phyloP scores from a whole-genome alignment of 1,284 basidiomycete species.

The Heterobasidion irregulare region DNA sequence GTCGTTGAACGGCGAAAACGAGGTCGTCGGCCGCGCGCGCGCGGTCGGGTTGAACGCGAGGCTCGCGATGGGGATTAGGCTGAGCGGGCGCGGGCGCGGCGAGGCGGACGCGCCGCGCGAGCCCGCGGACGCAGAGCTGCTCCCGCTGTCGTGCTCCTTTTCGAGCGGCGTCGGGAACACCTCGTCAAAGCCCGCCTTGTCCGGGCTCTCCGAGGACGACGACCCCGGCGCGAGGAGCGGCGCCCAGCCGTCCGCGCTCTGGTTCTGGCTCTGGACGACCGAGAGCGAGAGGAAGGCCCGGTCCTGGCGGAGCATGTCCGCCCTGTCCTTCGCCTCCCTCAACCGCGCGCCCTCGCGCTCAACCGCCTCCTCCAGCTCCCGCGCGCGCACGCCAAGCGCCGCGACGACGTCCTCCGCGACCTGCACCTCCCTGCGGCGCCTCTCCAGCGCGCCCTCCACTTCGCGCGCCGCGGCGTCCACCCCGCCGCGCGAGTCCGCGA shows the following conservation, averaged over 20 bases:
- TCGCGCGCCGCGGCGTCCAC: slow-evolving; percentile 30
- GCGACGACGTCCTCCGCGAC: slow-evolving; percentile 56
- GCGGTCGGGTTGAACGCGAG: neutral
- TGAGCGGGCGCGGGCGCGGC: slow-evolving; percentile 8
- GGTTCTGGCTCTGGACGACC: slow-evolving; percentile 12
- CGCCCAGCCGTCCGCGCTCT: slow-evolving; percentile 3
- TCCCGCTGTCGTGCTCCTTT: slow-evolving; percentile 7
- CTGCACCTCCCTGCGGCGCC: slow-evolving; percentile 57
- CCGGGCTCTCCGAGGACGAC: neutral
- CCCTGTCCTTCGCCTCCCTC: slow-evolving; percentile 38
- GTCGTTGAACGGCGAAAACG: slow-evolving; percentile 48
- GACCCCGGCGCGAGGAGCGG: neutral
- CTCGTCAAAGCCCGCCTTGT: neutral
- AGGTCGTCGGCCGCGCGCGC: too few species aligned
- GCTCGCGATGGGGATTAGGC: slow-evolving; percentile 14
- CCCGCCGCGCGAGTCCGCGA: slow-evolving; percentile 27
- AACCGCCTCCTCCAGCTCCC: slow-evolving; percentile 28
- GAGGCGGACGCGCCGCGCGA: slow-evolving; percentile 8
- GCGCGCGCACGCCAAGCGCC: slow-evolving; percentile 25
- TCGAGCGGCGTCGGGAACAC: slow-evolving; percentile 11
- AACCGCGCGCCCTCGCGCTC: slow-evolving; percentile 45
- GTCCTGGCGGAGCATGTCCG: slow-evolving; percentile 38
- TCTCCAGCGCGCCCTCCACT: slow-evolving; percentile 44
- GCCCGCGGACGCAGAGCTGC: neutral
- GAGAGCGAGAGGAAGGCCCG: slow-evolving; percentile 26